Evolutionary conservation across 1,284 basidiomycete species (phyloP).

Genomic region (Erythrobasidium hasegawianum): DNA sequence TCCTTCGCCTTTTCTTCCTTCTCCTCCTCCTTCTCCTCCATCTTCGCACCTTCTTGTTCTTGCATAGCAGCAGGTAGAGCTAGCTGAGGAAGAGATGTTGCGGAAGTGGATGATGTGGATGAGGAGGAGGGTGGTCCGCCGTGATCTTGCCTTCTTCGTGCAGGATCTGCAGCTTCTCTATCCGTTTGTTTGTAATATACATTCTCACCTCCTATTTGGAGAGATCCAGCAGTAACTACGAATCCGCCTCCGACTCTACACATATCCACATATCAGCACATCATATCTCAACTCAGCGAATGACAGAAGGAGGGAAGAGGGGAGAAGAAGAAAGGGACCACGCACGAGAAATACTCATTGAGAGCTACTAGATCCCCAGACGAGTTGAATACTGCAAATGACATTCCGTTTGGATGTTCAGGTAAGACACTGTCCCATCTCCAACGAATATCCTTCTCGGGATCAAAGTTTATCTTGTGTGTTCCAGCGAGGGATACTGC

Average conservation of each 20-base stretch:
- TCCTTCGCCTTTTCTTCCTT: neutral
- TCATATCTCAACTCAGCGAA: too few relatives aligned
- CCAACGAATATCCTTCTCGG: conserved; percentile 88
- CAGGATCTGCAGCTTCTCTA: conserved; percentile 69
- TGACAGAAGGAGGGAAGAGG: too few relatives aligned
- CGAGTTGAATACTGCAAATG: conserved; percentile 77
- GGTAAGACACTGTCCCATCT: conserved; percentile 62
- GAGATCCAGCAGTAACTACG: conserved; percentile 21
- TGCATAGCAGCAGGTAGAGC: neutral
- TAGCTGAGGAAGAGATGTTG: neutral
- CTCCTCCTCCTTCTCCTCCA: conserved; percentile 9
- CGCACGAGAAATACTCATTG: conserved; percentile 77
- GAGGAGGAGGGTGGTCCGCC: conserved; percentile 51
- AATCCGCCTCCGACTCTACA: conserved; percentile 29
- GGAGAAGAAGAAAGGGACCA: conserved; percentile 35
- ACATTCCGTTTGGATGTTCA: conserved; percentile 60
- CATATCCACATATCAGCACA: neutral
- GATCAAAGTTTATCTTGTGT: conserved; percentile 73
- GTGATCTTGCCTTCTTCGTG: conserved; percentile 69
- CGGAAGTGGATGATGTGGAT: neutral
- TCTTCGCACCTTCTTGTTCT: neutral
- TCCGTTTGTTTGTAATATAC: conserved; percentile 95
- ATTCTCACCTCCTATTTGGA: conserved; percentile 73
- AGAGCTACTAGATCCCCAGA: conserved; percentile 83
- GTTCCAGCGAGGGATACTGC: conserved; percentile 68